A percentile compares a stretch with the other conserved stretches of the same genome.
Evolutionary conservation across 2,329 filamentous ascomycete genomes (phyloP).

Genomic region (Monosporascus sp.): DNA sequence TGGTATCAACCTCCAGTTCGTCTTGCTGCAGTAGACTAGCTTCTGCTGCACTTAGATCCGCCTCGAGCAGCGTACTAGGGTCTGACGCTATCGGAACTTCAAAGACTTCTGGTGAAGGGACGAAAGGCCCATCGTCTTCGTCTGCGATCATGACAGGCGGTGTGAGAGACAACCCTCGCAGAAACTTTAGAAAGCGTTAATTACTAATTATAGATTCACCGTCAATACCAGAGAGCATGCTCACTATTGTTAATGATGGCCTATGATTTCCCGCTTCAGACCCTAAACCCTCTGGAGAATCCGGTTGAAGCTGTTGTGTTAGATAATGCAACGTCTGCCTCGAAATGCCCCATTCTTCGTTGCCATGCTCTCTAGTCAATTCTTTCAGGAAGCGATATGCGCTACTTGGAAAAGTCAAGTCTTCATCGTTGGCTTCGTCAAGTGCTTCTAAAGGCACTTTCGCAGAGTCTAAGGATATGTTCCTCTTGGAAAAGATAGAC

Average conservation of each 20-base stretch:
- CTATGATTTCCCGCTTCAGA: constrained; percentile 5
- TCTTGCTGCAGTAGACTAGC: constrained; percentile 11
- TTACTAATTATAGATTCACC: constrained; percentile 2
- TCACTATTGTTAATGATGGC: constrained; percentile 7
- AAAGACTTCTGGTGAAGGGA: constrained; percentile 18
- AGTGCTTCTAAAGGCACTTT: constrained; percentile 22
- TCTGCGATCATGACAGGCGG: constrained; percentile 20
- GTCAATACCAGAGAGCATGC: neutral
- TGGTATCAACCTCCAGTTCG: neutral
- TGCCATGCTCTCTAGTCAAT: constrained; percentile 1
- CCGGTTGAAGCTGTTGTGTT: constrained; percentile 8
- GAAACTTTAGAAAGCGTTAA: constrained; percentile 7
- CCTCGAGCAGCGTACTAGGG: constrained; percentile 19
- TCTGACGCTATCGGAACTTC: constrained; percentile 22
- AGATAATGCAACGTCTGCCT: constrained; percentile 16
- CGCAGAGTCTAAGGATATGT: constrained; percentile 7
- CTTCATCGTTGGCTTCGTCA: constrained; percentile 16
- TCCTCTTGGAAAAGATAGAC: constrained; percentile 9
- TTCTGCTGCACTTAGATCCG: constrained; percentile 19
- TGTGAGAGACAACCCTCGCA: constrained; percentile 15
- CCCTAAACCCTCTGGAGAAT: constrained; percentile 11
- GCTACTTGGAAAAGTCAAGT: constrained; percentile 17
- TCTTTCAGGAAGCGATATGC: constrained; percentile 8
- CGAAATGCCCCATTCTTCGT: constrained; percentile 19
- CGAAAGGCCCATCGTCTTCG: constrained; percentile 11